A percentile compares a stretch with the other conserved stretches of the same genome.
phyloP scores from a whole-genome alignment of 2,329 filamentous ascomycete genomes.

The Sporothrix euskadiensis region DNA sequence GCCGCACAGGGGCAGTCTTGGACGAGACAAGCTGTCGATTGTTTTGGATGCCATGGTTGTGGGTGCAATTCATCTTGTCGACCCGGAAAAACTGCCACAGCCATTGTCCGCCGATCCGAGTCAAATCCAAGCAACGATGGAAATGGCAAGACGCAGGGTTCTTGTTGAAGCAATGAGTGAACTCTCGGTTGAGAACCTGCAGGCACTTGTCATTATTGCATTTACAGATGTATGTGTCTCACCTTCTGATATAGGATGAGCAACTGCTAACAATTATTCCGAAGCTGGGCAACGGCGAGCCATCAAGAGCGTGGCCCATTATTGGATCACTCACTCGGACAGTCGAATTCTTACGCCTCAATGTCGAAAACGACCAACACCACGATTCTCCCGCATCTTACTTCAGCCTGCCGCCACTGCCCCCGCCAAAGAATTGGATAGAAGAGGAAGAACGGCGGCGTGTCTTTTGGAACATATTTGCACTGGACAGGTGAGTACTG shows the following conservation, averaged over 20 bases:
- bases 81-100: background rate
- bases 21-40: background rate
- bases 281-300: background rate
- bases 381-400: background rate
- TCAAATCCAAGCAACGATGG: background rate
- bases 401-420: background rate
- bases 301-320: conserved; percentile 5
- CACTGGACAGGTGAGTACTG: background rate
- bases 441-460: conserved; percentile 1
- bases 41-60: background rate
- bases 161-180: background rate
- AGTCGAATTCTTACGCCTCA: conserved; percentile 11
- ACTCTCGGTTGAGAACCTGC: background rate
- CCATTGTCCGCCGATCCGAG: background rate
- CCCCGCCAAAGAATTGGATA: background rate
- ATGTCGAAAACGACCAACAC: conserved; percentile 8
- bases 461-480: conserved; percentile 14
- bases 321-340: conserved; percentile 4
- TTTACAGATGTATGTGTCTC: conserved; percentile 1
- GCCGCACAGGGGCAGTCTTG: background rate
- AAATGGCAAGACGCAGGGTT: background rate
- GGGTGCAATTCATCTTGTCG: background rate
- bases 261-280: background rate
- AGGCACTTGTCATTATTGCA: conserved; percentile 6
- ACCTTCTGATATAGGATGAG: too few species aligned